Percentiles rank a stretch among this genome's conserved stretches.
Evolutionary conservation across 2,329 filamentous ascomycete species (phyloP).

Genomic region (Aspergillus amoenus): DNA sequence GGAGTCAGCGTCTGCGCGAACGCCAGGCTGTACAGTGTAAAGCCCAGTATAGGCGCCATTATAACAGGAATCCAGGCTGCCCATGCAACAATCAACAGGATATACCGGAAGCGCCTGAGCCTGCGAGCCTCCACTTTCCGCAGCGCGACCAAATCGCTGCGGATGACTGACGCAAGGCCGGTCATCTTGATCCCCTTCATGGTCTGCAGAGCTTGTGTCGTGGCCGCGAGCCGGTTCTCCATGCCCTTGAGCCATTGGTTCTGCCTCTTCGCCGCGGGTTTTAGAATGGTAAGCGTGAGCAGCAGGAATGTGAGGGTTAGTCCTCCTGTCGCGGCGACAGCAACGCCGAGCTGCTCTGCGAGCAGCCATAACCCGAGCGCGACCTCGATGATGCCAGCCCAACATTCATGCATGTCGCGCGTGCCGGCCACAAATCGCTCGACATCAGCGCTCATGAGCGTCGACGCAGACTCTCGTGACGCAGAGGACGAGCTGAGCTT

Average conservation of each 20-base stretch:
- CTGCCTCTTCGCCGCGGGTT: background rate
- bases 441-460: background rate
- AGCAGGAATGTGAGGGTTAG: background rate
- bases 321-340: background rate
- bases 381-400: background rate
- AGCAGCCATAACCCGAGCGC: background rate
- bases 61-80: background rate
- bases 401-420: background rate
- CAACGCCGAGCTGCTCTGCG: background rate
- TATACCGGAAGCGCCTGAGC: background rate
- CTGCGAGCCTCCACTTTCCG: background rate
- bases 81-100: background rate
- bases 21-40: background rate
- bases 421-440: background rate
- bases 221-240: background rate
- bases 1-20: background rate
- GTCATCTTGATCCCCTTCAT: background rate
- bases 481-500: background rate
- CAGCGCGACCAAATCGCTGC: background rate
- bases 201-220: background rate
- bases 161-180: background rate
- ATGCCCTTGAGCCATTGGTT: background rate
- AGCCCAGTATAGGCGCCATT: background rate
- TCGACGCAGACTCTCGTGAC: background rate
- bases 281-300: background rate